Evolutionary conservation across 768 basidiomycete genomes (phyloP), one percentile per base, ranked within the genome.

Genomic region (Pulveroboletus ravenelii): DNA sequence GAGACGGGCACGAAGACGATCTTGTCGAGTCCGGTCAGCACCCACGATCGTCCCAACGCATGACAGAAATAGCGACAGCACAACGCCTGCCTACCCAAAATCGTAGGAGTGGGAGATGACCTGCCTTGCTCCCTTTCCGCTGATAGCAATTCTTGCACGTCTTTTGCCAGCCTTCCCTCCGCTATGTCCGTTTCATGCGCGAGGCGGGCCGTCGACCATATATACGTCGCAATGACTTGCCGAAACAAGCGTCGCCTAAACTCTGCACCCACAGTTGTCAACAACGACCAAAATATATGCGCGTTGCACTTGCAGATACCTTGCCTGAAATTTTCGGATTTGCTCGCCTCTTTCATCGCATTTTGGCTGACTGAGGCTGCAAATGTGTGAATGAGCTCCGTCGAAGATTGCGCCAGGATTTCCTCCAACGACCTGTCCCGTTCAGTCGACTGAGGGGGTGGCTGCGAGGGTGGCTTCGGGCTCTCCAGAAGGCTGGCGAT

Each of bases 91-190:
- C 57, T 68, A 70, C 65, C 68, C 23, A 60, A 32, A 17, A 58
- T 32, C 29, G 57, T 54, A 32, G 12, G 34, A 41, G 48, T 27
- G 17, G 47, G 46, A 60, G 67, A 66, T 36, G 52, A 69, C 69
- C 58, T 70, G 69, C 67, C 67, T 69, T 70, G 66, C 42, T 69
- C 67, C 45, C 52, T 51, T 36, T 60, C 58, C 3, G 51, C 54
- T 34, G 46, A 31, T 30, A 65, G 14, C 47, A 70, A 12, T 0
- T 2, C 56, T n/a, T 60, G 50, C 38, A 67, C 50, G 0, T 43
- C 62, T 10, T 31, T 30, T 14, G 35, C 41, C 4, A 69, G 49
- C n/a, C 23, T 32, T 0, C 35, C 47, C n/a, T 63, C 57, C 2
- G 54, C 54, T 0, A 30, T 10, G 34, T 52, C 36, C 27, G 50